These are phyloP conservation scores for Carallia brachiata DNA, from an alignment of 345 rosid species.

Conservation along the genomic window DNA sequence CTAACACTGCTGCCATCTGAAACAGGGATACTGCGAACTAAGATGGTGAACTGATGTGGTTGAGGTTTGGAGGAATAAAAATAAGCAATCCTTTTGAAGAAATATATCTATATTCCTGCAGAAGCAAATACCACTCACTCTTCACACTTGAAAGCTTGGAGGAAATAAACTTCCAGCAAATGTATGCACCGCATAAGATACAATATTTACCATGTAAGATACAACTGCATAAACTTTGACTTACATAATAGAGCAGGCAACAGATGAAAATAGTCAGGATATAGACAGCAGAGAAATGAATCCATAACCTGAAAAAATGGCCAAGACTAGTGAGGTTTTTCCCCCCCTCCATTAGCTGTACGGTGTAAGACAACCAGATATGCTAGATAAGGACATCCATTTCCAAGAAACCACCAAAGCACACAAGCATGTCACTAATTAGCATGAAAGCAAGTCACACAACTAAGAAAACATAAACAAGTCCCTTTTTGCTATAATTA, in stretches of 20 bases:
- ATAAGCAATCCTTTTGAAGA: constrained; percentile 67
- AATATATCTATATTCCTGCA: constrained; percentile 79
- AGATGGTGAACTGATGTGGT: constrained; percentile 86
- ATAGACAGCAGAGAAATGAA: constrained; percentile 84
- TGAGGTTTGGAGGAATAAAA: constrained; percentile 81
- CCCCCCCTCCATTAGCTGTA: background rate
- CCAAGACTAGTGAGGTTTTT: constrained; percentile 25
- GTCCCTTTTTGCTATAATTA: background rate
- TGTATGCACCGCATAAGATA: background rate
- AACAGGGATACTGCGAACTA: constrained; percentile 77
- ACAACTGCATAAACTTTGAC: constrained; percentile 18
- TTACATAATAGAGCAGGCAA: constrained; percentile 74
- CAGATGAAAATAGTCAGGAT: constrained; percentile 67
- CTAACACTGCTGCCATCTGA: constrained; percentile 64
- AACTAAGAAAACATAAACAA: too few relatives aligned
- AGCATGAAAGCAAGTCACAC: too few relatives aligned
- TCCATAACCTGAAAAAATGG: constrained; percentile 73
- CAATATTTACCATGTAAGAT: background rate
- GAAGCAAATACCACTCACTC: constrained; percentile 20
- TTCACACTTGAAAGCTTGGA: background rate
- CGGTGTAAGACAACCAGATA: too few relatives aligned
- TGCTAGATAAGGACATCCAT: too few relatives aligned
- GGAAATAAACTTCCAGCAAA: constrained; percentile 1
- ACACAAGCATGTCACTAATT: background rate
- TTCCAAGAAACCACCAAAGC: background rate